Evolutionary conservation across 73 alveolate genomes (phyloP).

Genomic region (Tetrahymena thermophila): DNA sequence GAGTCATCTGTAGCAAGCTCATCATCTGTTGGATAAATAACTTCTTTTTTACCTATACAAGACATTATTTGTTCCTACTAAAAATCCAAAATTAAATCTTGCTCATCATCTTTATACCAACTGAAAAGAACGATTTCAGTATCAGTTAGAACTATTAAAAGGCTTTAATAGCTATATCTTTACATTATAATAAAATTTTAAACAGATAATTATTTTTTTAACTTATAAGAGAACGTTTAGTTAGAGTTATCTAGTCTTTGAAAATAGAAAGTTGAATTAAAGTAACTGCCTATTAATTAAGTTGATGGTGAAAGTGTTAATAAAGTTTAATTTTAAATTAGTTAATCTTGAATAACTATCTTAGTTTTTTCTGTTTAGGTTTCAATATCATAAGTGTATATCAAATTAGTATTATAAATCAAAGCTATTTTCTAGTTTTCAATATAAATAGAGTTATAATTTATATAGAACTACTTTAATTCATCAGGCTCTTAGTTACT

Average conservation of each 20-base stretch:
- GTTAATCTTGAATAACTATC: background rate
- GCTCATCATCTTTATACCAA: background rate
- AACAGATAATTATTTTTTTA: background rate
- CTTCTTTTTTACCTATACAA: background rate
- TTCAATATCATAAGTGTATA: background rate
- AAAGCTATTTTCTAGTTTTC: background rate
- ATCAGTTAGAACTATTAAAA: background rate
- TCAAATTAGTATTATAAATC: too few species aligned
- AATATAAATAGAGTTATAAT: too few species aligned
- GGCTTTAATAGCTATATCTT: background rate
- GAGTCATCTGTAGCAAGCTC: background rate
- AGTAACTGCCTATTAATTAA: background rate
- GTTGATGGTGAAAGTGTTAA: background rate
- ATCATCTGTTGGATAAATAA: background rate
- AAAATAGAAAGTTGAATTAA: background rate
- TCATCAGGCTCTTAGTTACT: background rate
- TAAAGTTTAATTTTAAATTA: too few species aligned
- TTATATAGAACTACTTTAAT: too few species aligned
- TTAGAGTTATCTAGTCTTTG: background rate
- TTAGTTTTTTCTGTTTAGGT: background rate
- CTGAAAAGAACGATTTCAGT: background rate
- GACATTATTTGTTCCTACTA: background rate
- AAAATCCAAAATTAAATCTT: background rate
- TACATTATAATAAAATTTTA: background rate
- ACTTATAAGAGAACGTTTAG: background rate